phyloP scores from a whole-genome alignment of 139 green algal genomes.

The Zygnema cylindricum region DNA sequence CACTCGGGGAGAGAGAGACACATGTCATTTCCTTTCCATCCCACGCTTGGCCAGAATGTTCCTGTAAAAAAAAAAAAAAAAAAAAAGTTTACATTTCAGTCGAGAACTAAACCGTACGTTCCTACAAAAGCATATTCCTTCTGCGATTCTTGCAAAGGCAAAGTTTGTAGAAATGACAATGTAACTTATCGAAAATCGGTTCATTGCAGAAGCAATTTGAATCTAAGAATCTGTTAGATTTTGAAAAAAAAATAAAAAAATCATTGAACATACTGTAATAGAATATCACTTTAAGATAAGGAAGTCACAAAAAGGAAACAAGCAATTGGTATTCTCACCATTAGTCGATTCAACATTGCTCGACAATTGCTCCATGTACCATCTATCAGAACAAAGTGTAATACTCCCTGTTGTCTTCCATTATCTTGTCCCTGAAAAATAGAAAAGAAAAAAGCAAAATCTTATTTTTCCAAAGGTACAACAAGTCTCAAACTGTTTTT shows the following conservation, averaged over 20 bases:
- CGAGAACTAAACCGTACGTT: too few relatives aligned
- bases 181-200: too few relatives aligned
- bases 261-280: constrained; percentile 1
- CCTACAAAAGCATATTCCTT: too few relatives aligned
- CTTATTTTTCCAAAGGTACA: too few relatives aligned
- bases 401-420: constrained; percentile 5
- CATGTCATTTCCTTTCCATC: constrained; percentile 38
- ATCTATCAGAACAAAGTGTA: constrained; percentile 60
- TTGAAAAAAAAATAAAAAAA: neutral
- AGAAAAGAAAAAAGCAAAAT: too few relatives aligned
- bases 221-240: neutral
- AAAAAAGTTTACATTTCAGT: too few relatives aligned
- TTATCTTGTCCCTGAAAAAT: neutral
- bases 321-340: constrained; percentile 28
- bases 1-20: constrained; percentile 20
- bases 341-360: constrained; percentile 49
- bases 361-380: constrained; percentile 62
- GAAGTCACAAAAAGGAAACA: neutral
- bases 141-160: too few relatives aligned
- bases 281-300: neutral
- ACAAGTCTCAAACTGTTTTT: too few relatives aligned
- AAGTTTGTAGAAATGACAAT: too few relatives aligned
- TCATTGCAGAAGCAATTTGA: too few relatives aligned
- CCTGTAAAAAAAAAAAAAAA: neutral
- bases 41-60: constrained; percentile 19